Evolutionary conservation across 2,329 filamentous ascomycete species (phyloP), one percentile per base, ranked within the genome.

Genomic region (Fusarium luffae): DNA sequence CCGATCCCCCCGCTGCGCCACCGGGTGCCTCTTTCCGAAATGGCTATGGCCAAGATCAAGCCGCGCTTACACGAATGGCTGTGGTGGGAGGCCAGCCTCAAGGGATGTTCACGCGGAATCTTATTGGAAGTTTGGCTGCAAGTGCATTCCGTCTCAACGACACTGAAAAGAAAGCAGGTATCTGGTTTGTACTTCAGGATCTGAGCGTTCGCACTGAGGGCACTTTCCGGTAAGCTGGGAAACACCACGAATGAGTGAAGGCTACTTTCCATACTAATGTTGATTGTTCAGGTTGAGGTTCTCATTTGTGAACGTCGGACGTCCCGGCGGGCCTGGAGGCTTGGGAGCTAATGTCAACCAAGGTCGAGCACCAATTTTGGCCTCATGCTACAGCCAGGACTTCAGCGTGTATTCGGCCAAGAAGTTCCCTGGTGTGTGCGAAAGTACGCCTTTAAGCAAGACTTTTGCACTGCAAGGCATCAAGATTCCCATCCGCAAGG

Each of bases 151-250:
- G 91, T 32, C 85, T 98, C 55, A 90, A 88, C 4, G 94, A 98
- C 72, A 88, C 90, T 1, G 84, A 92, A 18, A 91, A 93, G 70
- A 92, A 93, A 78, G 89, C 93, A 52, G 95, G 95, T 3, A 94
- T 97, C 69, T 99, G 95, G 95, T 99, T 99, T 75, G 92, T 99
- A 47, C 84, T 98, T 55, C 95, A 98, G 79, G 96, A 99, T 81
- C 84, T 99, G 44, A 97, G 94, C 74, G 95, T 99, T 32, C 88
- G 96, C 47, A 97, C 94, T 1, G 96, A 98, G 79, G 96, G 96
- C 13, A 88, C 85, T 63, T 99, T 98, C 80, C 88, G 95, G 93
- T 97, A 85, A 75, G 80, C 63, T 32, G 16, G 41, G 50, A 10
- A 52, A 12, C n/a, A 28, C 12, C n/a, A 34, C 14, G n/a, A 49